Base-by-base conservation (phyloP, 208 protist species). In the Crithidia bombi region DNA sequence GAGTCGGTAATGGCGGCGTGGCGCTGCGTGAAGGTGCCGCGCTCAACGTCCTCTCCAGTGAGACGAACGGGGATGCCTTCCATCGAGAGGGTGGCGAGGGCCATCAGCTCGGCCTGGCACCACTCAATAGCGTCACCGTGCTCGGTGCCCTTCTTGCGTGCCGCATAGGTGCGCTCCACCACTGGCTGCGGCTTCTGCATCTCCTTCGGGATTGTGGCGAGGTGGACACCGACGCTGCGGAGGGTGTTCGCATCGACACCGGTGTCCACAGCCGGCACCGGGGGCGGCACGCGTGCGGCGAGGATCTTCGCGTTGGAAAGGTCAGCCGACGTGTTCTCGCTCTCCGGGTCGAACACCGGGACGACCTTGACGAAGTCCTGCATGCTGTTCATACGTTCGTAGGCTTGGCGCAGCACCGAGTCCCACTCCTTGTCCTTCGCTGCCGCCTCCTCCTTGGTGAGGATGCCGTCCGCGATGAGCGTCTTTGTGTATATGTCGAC, bases 11-110 rank as follows among this genome's bases (percentile, higher is more conserved):
- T 74, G 33, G 92, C 91, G 35, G 96, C 89, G 82, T 99, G 98
- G 61, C 98, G 94, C 75, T 99, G 95, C 62, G 98, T 93, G 86
- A 99, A 99, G 35, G 99, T 99, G 43, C 99, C 99, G 54, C 98
- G 90, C 86, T 99, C 98, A n/a, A 99, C 96, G 82, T 99, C 98
- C 85, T 99, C 95, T 33, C 94, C 96, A 28, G 87, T 91, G 15
- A 98, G 62, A 30, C 98, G 97, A 2, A 99, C 91, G 50, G 92
- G 95, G 59, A 89, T 83, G 47, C 96, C 96, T 65, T 99, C 94
- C 21, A 94, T 69, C 4, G 98, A 79, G 9, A 99, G 72, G 4
- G 97, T 93, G 35, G 91, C 97, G 62, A 98, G 95, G 25, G 98
- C 98, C 25, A 99, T 79, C 50, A 96, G 77, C 82, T 99, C 98